Base-by-base conservation (phyloP, 2,329 filamentous ascomycete genomes). In the Bretziella fagacearum region DNA sequence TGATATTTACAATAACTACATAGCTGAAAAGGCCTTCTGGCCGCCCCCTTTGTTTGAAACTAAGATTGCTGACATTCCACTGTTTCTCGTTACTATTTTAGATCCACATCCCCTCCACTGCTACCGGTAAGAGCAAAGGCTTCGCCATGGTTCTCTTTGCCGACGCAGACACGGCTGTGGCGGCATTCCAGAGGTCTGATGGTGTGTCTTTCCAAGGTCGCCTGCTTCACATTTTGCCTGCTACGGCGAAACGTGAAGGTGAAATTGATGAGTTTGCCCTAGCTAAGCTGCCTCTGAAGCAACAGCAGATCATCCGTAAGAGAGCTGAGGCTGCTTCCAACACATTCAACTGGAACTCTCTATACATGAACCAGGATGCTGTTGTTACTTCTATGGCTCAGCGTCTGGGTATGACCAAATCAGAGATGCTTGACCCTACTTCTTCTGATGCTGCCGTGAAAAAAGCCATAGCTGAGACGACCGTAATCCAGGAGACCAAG, bases 341-440 rank as follows among this genome's bases (percentile, higher is more conserved):
- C 42, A 77, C 74, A 1, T 96, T 96, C 65, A 94, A 89, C 60
- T 98, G 91, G 91, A 98, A 98, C 66, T 89, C 87, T n/a, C 69
- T 98, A n/a, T 98, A 91, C 63, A 93, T 98, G 83, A 95, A 82
- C 63, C 82, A 85, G 65, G 87, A 98, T 66, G 84, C 91, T 44
- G 86, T 98, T 45, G 87, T 95, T 63, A 78, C 84, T 42, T 93
- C 87, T 4, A 77, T 94, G 52, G 85, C 91, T 41, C 77, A 80
- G 58, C 81, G 87, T 46, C 70, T 98, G 49, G 87, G 89, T 40
- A 75, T 98, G 49, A 81, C 82, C 47, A 98, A 98, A 66, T 79
- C 85, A 8, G 86, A 94, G 56, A 65, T 98, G 49, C 70, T 98
- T 39, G 89, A 98, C 63, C 91, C 89, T n/a, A 94, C 89, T 3